These are phyloP conservation scores for Phytophthora hibernalis DNA, from an alignment of 352 stramenopile genomes.

Conservation along the genomic window DNA sequence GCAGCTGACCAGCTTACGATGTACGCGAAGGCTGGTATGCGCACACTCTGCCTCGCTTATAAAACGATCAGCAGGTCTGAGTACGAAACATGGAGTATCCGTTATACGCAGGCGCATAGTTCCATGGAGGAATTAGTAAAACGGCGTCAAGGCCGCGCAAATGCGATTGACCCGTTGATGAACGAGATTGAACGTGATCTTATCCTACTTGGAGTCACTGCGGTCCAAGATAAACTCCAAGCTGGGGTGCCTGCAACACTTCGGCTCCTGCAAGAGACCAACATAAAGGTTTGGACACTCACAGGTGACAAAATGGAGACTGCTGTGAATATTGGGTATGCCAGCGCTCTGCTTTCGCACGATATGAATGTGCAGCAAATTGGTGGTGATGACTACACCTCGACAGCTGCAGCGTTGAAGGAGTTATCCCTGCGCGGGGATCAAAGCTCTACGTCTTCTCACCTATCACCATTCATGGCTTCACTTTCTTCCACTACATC, in stretches of 20 bases:
- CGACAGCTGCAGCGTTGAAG: conserved; percentile 59
- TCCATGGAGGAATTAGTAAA: conserved; percentile 85
- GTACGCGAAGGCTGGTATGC: conserved; percentile 78
- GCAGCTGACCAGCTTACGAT: conserved; percentile 59
- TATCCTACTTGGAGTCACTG: conserved; percentile 86
- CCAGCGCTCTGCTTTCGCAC: conserved; percentile 83
- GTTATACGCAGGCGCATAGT: conserved; percentile 57
- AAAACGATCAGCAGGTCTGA: conserved; percentile 57
- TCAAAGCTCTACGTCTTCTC: neutral
- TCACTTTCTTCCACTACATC: conserved; percentile 9
- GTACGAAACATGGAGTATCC: conserved; percentile 69
- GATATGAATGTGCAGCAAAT: conserved; percentile 83
- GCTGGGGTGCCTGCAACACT: conserved; percentile 91
- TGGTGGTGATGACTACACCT: conserved; percentile 61
- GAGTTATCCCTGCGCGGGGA: conserved; percentile 49
- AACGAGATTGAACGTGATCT: conserved; percentile 88
- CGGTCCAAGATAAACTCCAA: conserved; percentile 95
- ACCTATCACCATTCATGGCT: conserved; percentile 19
- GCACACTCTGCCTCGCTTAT: conserved; percentile 79
- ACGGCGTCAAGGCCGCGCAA: conserved; percentile 59
- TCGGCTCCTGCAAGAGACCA: conserved; percentile 80
- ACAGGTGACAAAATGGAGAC: conserved; percentile 96
- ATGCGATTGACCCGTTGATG: conserved; percentile 80
- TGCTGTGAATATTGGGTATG: conserved; percentile 96
- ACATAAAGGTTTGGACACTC: conserved; percentile 96